A percentile compares a stretch with the other conserved stretches of the same genome.
Conservation (phyloP, 176 grass and related monocot species). For the Oryza punctata region DNA sequence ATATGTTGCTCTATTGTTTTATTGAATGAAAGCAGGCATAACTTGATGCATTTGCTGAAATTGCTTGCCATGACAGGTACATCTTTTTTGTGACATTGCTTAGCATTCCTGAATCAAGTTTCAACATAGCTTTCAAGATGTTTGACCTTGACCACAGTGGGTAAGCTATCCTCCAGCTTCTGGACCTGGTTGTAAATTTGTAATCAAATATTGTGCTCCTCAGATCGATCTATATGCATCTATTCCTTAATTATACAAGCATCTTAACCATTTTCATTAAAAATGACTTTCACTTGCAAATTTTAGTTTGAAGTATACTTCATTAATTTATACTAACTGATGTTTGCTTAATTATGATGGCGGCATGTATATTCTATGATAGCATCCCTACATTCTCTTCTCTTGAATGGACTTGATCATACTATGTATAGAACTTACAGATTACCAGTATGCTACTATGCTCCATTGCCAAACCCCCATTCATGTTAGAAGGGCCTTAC, state of each 20-base stretch:
- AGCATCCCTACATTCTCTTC: not conserved
- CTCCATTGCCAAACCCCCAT: not conserved
- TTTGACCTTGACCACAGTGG: conserved; percentile 93
- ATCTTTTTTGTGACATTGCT: conserved; percentile 98
- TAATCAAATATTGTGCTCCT: not conserved
- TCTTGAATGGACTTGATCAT: not conserved
- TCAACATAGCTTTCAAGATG: conserved; percentile 98
- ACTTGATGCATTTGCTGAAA: conserved; percentile 15
- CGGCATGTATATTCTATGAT: conserved; percentile 5
- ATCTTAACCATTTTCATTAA: conserved; percentile 15
- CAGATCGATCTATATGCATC: conserved; percentile 2
- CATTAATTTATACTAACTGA: conserved; percentile 13
- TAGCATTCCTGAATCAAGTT: conserved; percentile 94
- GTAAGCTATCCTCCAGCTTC: conserved; percentile 44
- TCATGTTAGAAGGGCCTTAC: not conserved
- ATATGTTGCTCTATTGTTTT: not conserved
- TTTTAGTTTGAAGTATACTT: conserved; percentile 1
- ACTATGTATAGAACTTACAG: not conserved
- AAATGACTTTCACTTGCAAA: conserved; percentile 13
- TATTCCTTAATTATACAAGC: not conserved
- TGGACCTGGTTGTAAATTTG: not conserved
- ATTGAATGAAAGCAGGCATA: not conserved
- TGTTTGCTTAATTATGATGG: not conserved
- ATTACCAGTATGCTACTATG: not conserved
- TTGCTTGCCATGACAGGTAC: conserved; percentile 60